These are phyloP conservation scores for Pseudogymnoascus sp. DNA, from an alignment of 2,329 filamentous ascomycete genomes.

Conservation along the genomic window DNA sequence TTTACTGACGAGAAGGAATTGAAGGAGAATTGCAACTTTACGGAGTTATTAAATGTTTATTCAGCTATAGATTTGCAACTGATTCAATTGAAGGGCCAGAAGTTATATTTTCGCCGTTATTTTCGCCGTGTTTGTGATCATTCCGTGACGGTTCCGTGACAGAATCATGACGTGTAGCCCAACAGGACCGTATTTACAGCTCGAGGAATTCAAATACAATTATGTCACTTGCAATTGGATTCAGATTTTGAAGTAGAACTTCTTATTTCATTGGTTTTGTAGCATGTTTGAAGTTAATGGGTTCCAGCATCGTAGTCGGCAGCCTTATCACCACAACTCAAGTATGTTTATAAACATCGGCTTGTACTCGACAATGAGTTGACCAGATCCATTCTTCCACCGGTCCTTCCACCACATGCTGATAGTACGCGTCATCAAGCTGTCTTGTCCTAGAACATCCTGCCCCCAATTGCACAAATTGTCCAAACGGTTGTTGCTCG, in stretches of 20 bases:
- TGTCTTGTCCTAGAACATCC: conserved; percentile 28
- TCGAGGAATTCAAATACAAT: not conserved
- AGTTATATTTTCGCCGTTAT: not conserved
- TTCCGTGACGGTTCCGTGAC: not conserved
- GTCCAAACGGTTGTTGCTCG: conserved; percentile 22
- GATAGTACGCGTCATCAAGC: conserved; percentile 28
- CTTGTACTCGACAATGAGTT: conserved; percentile 26
- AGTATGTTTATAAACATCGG: conserved; percentile 25
- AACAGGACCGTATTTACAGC: not conserved
- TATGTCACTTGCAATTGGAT: conserved; percentile 3
- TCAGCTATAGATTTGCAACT: not conserved
- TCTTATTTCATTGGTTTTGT: conserved; percentile 21
- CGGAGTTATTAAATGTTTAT: not conserved
- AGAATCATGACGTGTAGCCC: not conserved
- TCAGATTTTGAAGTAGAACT: conserved; percentile 19
- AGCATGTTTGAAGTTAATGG: conserved; percentile 23
- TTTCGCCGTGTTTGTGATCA: not conserved
- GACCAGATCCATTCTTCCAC: conserved; percentile 27
- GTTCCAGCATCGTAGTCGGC: conserved; percentile 27
- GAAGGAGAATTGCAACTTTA: not conserved
- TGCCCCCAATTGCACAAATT: conserved; percentile 23
- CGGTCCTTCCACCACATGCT: conserved; percentile 27
- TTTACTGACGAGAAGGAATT: not conserved
- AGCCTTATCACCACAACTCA: conserved; percentile 22
- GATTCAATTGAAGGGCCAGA: not conserved